Evolutionary conservation across 805 yeast species (phyloP), one percentile per base, ranked within the genome.

Genomic region (Zygoascus bituminiphila): DNA sequence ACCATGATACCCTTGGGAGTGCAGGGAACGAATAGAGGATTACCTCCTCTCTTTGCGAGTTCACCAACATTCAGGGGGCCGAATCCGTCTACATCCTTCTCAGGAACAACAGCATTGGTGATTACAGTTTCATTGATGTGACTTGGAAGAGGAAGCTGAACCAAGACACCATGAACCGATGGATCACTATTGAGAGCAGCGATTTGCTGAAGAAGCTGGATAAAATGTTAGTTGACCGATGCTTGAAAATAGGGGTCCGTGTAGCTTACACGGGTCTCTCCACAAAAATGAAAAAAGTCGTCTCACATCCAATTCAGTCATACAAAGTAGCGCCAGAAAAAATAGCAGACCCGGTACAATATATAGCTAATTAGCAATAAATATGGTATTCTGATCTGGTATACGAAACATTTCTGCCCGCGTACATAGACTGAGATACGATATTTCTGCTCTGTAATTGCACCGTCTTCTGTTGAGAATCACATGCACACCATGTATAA

Each of bases 71-170:
- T 93, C 59, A 73, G 75, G 48, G 88, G 80, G 39, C 89, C 93
- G 61, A 91, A 93, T 1, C 98, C 98, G 65, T 91, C 98, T 42
- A 93, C 96, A 61, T 91, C 98, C 69, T 91, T 91, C 40, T 76
- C 79, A 14, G 85, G 77, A 9, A 74, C 67, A n/a, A 91, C 97
- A 1, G 88, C 75, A 60, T 82, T 80, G 43, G 98, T 93, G 56
- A 93, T 74, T 43, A 68, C 66, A 42, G 83, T 79, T 70, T 91
- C 98, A 62, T 85, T 78, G 50, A 89, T 72, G 60, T 81, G 85
- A 25, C 68, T 64, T 29, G 98, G 98, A 49, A 91, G 71, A 3
- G 98, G 98, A 55, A 91, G 75, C 71, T 89, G 98, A 49, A 91
- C 82, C 52, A 91, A 73, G 24, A 91, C 71, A 45, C 98, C 98